Evolutionary conservation across 441 rosid species (phyloP), one percentile per base, ranked within the genome.

Genomic region (Erodium texanum): DNA sequence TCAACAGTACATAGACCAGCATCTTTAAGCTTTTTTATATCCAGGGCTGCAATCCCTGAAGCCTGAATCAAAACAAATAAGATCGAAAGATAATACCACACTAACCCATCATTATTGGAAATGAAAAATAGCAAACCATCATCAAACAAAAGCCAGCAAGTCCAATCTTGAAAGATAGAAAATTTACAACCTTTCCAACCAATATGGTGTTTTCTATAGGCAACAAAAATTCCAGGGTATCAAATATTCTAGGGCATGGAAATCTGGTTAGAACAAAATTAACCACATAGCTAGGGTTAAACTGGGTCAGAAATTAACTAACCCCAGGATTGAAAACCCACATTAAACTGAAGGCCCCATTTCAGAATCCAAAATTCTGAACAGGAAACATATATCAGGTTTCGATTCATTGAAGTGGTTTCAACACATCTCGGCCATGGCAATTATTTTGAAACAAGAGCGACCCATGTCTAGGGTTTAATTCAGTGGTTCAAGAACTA

Each of bases 1-100:
- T 90, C 98, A 24, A 93, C 96, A 12, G 95, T 93, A 69, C 96
- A 93, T 59, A 93, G 86, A 71, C 95, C 98, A 3, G 90, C 95
- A 79, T 90, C 97, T 74, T 85, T 93, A 68, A 89, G 96, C 83
- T 93, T 93, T 82, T 93, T 91, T 36, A 90, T 71, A 43, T 93
- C 98, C 12, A 89, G 73, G 50, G 97, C 77, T 70, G 97, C 97
- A 3, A 93, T 89, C 70, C 97, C 97, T 0, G 96, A 84, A 0
- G 83, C 87, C 98, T 93, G 50, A 73, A 34, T 80, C 34, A 69
- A 72, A 54, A 63, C 54, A 41, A 64, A 56, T 19, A 52, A 22
- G 7, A 18, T 76, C 67, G 72, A 38, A 59, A 36, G 7, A 58
- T 19, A n/a, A 50, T 24, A 4, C 64, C 64, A 59, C 18, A 48